Base-by-base conservation (phyloP, 805 yeast species). In the Sugiyamaella valdiviana region DNA sequence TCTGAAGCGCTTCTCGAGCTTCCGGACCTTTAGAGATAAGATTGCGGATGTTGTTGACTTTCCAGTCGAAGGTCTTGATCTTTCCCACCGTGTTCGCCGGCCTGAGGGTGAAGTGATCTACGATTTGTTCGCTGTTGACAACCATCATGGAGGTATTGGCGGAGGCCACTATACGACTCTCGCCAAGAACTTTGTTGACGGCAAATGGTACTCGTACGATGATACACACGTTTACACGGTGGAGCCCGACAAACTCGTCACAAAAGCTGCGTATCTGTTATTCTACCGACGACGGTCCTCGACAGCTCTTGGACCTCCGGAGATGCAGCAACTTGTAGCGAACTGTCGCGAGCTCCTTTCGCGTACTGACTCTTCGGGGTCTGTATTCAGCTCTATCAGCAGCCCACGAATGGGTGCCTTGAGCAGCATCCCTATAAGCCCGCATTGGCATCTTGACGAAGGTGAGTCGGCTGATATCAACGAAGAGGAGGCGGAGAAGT, bases 141-240 rank as follows among this genome's bases (percentile, higher is more conserved):
- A 91, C 63, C 99, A 93, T 62, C 89, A 75, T 63, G 99, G 98
- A 44, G 96, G 97, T 0, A 71, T 91, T 16, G 97, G 98, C 0
- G 98, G 98, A 3, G 98, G 99, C 1, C 98, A 93, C 69, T 91
- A 93, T 65, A 93, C 99, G 1, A 85, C 98, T 0, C 83, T 80
- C 59, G 96, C 78, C 0, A 84, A 83, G 63, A 90, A 90, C 60
- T 82, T 79, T 63, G 72, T 79, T 39, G 95, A 86, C 59, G 69
- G 69, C 17, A 73, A 79, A 50, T 93, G 98, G 98, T 88, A 89
- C 62, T 85, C 89, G 62, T 91, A 76, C 63, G 90, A 91, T 62
- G 99, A 91, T 63, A 80, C 95, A 1, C 67, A 83, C 26, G 96
- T 89, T 1, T 46, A 39, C 24, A 52, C 48, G 15, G 70, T 70